Evolutionary conservation across 2,329 filamentous ascomycete species (phyloP).

Genomic region (Triangularia setosa): DNA sequence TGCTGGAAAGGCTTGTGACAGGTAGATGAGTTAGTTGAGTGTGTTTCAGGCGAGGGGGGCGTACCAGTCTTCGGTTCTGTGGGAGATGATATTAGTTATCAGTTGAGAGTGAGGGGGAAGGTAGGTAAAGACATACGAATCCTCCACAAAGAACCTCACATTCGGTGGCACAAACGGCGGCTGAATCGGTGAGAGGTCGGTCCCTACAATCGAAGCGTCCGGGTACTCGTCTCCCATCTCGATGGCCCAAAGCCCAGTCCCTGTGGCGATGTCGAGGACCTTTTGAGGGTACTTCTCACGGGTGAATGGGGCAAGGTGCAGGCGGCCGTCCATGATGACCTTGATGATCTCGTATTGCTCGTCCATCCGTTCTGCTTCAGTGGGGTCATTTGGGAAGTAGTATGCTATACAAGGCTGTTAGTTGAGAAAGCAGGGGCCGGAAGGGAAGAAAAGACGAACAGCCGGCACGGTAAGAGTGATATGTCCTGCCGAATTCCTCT

Average conservation of each 20-base stretch:
- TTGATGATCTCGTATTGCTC: constrained; percentile 33
- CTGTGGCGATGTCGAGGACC: constrained; percentile 42
- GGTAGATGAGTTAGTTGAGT: constrained; percentile 37
- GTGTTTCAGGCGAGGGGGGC: constrained; percentile 37
- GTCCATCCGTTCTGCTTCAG: constrained; percentile 32
- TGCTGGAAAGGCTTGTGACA: too few relatives aligned
- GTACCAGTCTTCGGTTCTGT: constrained; percentile 46
- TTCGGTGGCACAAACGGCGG: constrained; percentile 65
- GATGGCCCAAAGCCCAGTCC: constrained; percentile 63
- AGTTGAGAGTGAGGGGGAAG: background rate
- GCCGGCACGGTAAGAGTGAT: constrained; percentile 31
- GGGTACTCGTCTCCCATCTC: constrained; percentile 63
- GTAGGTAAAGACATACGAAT: constrained; percentile 39
- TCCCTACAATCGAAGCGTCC: constrained; percentile 54
- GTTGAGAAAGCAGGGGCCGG: background rate
- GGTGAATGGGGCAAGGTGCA: constrained; percentile 32
- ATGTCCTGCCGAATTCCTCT: constrained; percentile 32
- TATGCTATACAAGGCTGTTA: constrained; percentile 29
- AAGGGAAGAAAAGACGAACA: constrained; percentile 25
- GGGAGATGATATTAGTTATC: background rate
- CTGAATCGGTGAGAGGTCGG: constrained; percentile 66
- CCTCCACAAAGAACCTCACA: constrained; percentile 70
- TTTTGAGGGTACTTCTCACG: constrained; percentile 26
- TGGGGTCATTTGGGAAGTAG: constrained; percentile 32
- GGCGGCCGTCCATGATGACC: constrained; percentile 30